Base-by-base conservation (phyloP, 305 asterid genomes). In the Ilex paraguariensis region DNA sequence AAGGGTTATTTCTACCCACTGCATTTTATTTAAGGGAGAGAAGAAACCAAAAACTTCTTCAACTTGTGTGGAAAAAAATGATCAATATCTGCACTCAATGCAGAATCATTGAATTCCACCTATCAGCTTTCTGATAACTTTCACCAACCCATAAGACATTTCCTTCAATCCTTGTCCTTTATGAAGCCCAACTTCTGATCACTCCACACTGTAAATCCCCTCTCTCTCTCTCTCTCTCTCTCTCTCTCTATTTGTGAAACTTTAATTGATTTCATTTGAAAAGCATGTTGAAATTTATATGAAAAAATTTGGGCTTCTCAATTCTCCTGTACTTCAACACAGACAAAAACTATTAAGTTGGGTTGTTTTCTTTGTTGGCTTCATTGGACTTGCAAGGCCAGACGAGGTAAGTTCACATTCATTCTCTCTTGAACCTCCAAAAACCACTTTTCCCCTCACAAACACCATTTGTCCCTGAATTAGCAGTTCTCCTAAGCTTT, bases 361-460 rank as follows among this genome's bases (percentile, higher is more conserved):
- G 64, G 68, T 60, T 79, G 75, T 69, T 72, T 71, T 44, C 52
- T 74, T 59, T 72, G 62, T 81, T 80, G 87, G 70, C 70, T 69
- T 69, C 77, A 64, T 66, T 68, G 62, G 39, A 73, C 67, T 69
- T 71, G 70, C 76, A 63, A 56, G 60, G 54, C 59, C 71, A 57
- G 68, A 63, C 68, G 68, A 67, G 32, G 30, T 52, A 52, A 52
- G 31, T 10, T 52, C 30, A 3, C 56, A 17, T 16, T 52, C 56
- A 14, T 52, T 14, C 31, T 52, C 42, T 36, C 30, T 36, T 52
- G 56, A 52, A 52, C 12, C 10, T 7, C 31, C 56, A n/a, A 15
- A 14, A 14, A 7, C 56, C 16, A 3, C 56, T 13, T 5, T 11
- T 11, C 53, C 11, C 16, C 16, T 49, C 53, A 49, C 14, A 49